These are phyloP conservation scores for Penicillium simplicissimum DNA, from an alignment of 495 filamentous ascomycete genomes.

Conservation along the genomic window DNA sequence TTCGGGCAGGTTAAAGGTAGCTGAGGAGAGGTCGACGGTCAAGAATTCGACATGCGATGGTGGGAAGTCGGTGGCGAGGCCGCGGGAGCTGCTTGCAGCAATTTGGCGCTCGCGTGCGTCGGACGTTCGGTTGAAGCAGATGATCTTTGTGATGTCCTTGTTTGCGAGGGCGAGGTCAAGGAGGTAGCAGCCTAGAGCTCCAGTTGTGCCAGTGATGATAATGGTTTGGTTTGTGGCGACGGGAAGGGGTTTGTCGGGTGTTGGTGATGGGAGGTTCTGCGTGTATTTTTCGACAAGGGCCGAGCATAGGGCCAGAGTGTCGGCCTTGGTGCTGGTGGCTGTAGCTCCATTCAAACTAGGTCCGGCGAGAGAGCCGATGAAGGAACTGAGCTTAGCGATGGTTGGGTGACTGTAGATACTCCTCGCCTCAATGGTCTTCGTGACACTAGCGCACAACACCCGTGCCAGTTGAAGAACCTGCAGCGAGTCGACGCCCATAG, in stretches of 20 bases:
- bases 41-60: slow-evolving; percentile 44
- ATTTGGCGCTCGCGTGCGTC: slow-evolving; percentile 18
- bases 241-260: slow-evolving; percentile 1
- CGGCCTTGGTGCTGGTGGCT: slow-evolving; percentile 14
- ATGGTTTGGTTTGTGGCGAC: slow-evolving; percentile 18
- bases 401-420: slow-evolving; percentile 14
- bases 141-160: slow-evolving; percentile 44
- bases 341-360: not conserved
- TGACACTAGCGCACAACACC: slow-evolving; percentile 5
- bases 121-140: slow-evolving; percentile 55
- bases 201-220: slow-evolving; percentile 60
- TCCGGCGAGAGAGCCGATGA: not conserved
- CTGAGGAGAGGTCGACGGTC: slow-evolving; percentile 44
- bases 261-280: slow-evolving; percentile 21
- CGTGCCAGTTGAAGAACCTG: slow-evolving; percentile 17
- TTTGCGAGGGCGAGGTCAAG: slow-evolving; percentile 43
- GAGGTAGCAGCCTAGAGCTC: slow-evolving; percentile 59
- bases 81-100: slow-evolving; percentile 17
- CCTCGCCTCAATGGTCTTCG: not conserved
- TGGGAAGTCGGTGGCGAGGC: slow-evolving; percentile 5
- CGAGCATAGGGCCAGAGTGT: slow-evolving; percentile 5
- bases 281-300: slow-evolving; percentile 23
- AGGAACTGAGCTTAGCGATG: slow-evolving; percentile 7
- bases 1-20: slow-evolving; percentile 44
- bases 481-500: slow-evolving; percentile 52